Conservation (phyloP, 441 rosid genomes). For the Eutrema salsugineum region DNA sequence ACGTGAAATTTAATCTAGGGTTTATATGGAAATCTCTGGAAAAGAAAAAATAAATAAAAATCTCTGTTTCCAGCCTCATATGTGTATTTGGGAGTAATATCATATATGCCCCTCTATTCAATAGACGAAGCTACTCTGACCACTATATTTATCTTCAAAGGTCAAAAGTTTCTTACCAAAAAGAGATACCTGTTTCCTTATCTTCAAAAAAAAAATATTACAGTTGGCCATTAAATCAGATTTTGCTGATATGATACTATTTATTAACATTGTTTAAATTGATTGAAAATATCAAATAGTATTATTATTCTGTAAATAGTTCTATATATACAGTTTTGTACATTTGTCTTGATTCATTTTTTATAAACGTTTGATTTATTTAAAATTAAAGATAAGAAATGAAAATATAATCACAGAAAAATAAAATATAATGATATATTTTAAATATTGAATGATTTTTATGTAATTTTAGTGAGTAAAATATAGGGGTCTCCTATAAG, state of each 20-base stretch:
- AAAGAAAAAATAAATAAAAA: background rate
- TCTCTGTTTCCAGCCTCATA: constrained; percentile 30
- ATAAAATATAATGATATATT: background rate
- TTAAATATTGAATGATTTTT: background rate
- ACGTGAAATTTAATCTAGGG: constrained; percentile 36
- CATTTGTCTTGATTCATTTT: no score
- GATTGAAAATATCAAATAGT: background rate
- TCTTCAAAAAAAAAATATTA: background rate
- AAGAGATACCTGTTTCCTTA: background rate
- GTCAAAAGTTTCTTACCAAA: constrained; percentile 21
- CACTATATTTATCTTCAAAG: background rate
- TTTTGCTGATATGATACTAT: background rate
- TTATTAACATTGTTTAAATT: background rate
- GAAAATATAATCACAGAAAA: background rate
- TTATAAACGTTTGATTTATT: background rate
- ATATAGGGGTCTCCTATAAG: background rate
- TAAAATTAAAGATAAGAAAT: background rate
- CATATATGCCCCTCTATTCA: constrained; percentile 15
- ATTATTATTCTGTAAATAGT: background rate
- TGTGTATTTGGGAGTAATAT: constrained; percentile 11
- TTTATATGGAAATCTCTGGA: constrained; percentile 20
- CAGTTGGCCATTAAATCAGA: background rate
- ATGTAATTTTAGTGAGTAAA: background rate
- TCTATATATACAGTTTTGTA: no score
- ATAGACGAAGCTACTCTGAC: background rate